Evolutionary conservation across 768 basidiomycete genomes (phyloP).

Genomic region (Leccinum boreale): DNA sequence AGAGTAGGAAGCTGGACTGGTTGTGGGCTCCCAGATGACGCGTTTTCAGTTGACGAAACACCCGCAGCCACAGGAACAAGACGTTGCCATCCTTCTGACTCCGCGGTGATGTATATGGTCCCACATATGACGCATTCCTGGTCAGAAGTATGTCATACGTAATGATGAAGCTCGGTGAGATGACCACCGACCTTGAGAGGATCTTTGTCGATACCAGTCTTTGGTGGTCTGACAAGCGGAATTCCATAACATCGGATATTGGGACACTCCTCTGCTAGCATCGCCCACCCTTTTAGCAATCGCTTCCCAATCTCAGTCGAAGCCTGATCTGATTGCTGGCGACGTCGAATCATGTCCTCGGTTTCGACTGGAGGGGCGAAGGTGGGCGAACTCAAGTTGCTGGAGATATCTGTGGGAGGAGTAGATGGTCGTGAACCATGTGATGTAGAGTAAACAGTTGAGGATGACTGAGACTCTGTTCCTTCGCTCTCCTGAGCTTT

Average conservation of each 20-base stretch:
- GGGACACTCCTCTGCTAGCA: slow-evolving; percentile 86
- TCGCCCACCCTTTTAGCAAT: slow-evolving; percentile 80
- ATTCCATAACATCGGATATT: slow-evolving; percentile 69
- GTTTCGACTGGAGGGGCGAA: slow-evolving; percentile 66
- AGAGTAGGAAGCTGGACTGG: slow-evolving; percentile 33
- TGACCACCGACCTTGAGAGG: slow-evolving; percentile 54
- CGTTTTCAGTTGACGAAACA: slow-evolving; percentile 2
- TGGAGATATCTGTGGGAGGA: slow-evolving; percentile 74
- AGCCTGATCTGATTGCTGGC: slow-evolving; percentile 79
- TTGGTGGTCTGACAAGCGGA: slow-evolving; percentile 81
- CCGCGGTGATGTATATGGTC: slow-evolving; percentile 56
- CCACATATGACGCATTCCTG: slow-evolving; percentile 82
- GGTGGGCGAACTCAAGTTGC: slow-evolving; percentile 54
- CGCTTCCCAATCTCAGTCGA: slow-evolving; percentile 77
- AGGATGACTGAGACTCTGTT: slow-evolving; percentile 32
- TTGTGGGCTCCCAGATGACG: slow-evolving; percentile 9
- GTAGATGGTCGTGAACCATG: slow-evolving; percentile 64
- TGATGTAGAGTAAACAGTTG: slow-evolving; percentile 48
- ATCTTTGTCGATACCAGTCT: slow-evolving; percentile 54
- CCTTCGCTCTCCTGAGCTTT: slow-evolving; percentile 17
- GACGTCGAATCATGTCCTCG: slow-evolving; percentile 60
- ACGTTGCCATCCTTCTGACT: slow-evolving; percentile 47
- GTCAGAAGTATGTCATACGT: slow-evolving; percentile 2
- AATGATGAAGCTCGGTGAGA: slow-evolving; percentile 1
- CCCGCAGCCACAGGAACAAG: slow-evolving; percentile 34